These are phyloP conservation scores for Magnusiomyces starmeri DNA, from an alignment of 1,139 yeast species.

Conservation along the genomic window DNA sequence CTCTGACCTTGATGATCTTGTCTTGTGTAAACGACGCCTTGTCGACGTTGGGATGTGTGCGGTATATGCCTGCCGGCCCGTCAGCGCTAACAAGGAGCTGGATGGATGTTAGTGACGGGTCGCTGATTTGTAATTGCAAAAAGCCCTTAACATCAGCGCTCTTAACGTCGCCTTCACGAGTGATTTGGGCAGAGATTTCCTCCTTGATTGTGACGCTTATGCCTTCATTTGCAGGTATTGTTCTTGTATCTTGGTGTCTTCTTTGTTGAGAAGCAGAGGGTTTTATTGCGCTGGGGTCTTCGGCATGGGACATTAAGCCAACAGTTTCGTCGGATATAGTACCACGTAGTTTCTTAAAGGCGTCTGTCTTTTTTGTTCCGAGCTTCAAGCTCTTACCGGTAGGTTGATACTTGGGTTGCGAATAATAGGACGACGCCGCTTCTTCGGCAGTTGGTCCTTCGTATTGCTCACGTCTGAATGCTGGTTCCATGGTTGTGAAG, in stretches of 20 bases:
- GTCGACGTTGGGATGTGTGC: conserved; percentile 95
- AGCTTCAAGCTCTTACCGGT: conserved; percentile 75
- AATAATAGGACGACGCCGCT: no score
- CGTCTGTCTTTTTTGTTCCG: conserved; percentile 51
- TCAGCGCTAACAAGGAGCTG: conserved; percentile 51
- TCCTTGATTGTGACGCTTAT: conserved; percentile 73
- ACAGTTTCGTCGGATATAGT: conserved; percentile 29
- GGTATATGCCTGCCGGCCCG: conserved; percentile 52
- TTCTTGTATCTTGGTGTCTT: conserved; percentile 6
- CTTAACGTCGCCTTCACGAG: conserved; percentile 75
- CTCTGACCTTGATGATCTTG: conserved; percentile 65
- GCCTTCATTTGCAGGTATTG: conserved; percentile 50
- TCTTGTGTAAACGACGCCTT: conserved; percentile 54
- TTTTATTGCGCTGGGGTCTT: conserved; percentile 7
- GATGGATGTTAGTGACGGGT: conserved; percentile 58
- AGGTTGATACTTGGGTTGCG: conserved; percentile 25
- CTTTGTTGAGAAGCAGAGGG: not conserved
- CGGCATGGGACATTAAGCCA: conserved; percentile 26
- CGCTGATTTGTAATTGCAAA: conserved; percentile 77
- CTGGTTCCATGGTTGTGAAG: no score
- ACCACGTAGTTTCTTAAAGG: conserved; percentile 40
- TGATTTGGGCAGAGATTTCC: conserved; percentile 64
- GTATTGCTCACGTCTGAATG: no score
- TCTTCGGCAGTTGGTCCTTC: no score
- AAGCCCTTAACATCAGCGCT: conserved; percentile 85